phyloP scores from a whole-genome alignment of 768 basidiomycete species.

The Mycena belliarum region DNA sequence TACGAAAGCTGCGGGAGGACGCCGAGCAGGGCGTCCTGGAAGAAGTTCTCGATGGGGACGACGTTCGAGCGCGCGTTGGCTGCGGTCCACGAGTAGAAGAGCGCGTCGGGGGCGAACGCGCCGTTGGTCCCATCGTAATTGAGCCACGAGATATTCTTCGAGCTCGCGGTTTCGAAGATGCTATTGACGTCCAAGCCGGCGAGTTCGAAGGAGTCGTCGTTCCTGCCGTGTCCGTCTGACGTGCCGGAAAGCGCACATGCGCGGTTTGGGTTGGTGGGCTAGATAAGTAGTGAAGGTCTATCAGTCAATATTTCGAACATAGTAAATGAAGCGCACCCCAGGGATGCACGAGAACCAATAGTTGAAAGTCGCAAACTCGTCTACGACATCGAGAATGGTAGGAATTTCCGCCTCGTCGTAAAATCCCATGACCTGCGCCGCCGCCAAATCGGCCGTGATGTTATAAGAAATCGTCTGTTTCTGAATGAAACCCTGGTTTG shows the following conservation, averaged over 20 bases:
- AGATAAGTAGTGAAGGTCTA: neutral
- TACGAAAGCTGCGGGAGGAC: constrained; percentile 31
- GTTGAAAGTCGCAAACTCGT: constrained; percentile 31
- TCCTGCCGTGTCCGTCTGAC: constrained; percentile 30
- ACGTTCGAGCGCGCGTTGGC: constrained; percentile 24
- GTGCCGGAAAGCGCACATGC: constrained; percentile 30
- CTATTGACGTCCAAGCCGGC: constrained; percentile 20
- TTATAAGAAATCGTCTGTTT: constrained; percentile 26
- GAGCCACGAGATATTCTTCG: constrained; percentile 27
- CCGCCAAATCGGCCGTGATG: constrained; percentile 20
- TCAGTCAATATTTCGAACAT: neutral
- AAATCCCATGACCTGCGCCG: constrained; percentile 30
- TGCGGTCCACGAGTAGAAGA: constrained; percentile 26
- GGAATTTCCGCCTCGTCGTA: constrained; percentile 26
- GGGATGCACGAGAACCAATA: constrained; percentile 33
- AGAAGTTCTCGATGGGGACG: constrained; percentile 30
- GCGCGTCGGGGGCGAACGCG: constrained; percentile 24
- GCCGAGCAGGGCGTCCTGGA: constrained; percentile 28
- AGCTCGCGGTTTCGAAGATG: constrained; percentile 31
- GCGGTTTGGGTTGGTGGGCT: constrained; percentile 35
- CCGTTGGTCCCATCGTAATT: constrained; percentile 30
- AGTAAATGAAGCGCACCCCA: constrained; percentile 16
- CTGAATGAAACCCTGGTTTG: constrained; percentile 27
- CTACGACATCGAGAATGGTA: constrained; percentile 24
- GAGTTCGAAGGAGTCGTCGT: constrained; percentile 26